Percentiles rank a stretch among this genome's conserved stretches.
Conservation (phyloP, 768 basidiomycete genomes). For the Terana coerulea region DNA sequence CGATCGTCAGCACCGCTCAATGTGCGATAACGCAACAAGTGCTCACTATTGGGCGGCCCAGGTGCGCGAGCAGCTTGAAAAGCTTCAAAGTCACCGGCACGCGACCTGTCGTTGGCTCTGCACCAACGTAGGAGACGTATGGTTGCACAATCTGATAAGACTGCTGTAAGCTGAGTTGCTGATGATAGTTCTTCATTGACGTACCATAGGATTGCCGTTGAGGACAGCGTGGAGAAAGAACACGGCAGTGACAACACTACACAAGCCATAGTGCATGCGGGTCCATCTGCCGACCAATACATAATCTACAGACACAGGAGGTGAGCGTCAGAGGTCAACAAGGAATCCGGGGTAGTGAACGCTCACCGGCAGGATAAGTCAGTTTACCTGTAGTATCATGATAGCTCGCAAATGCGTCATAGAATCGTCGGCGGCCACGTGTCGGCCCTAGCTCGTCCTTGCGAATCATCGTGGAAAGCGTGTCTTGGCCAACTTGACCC, state of each 20-base stretch:
- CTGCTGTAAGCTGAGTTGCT: not conserved
- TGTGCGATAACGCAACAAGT: not conserved
- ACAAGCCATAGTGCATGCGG: slow-evolving; percentile 50
- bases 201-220: slow-evolving; percentile 49
- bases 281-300: slow-evolving; percentile 59
- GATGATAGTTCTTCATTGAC: slow-evolving; percentile 27
- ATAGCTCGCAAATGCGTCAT: slow-evolving; percentile 37
- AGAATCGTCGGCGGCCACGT: slow-evolving; percentile 54
- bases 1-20: not conserved
- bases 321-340: not conserved
- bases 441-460: slow-evolving; percentile 64
- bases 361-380: slow-evolving; percentile 58
- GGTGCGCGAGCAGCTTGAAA: slow-evolving; percentile 66
- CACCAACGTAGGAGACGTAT: slow-evolving; percentile 31
- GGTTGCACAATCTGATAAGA: slow-evolving; percentile 42
- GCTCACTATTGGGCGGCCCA: slow-evolving; percentile 60
- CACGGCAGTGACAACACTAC: slow-evolving; percentile 55
- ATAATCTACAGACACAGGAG: slow-evolving; percentile 40
- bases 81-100: slow-evolving; percentile 76
- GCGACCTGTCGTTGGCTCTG: slow-evolving; percentile 25
- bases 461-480: slow-evolving; percentile 68
- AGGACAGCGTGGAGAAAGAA: slow-evolving; percentile 74
- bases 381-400: slow-evolving; percentile 45
- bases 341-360: not conserved
- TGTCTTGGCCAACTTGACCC: slow-evolving; percentile 73